Percentiles rank a stretch among this genome's conserved stretches.
Evolutionary conservation across 2,329 filamentous ascomycete genomes (phyloP).

Genomic region (Hymenotorrendiella dingleyae): DNA sequence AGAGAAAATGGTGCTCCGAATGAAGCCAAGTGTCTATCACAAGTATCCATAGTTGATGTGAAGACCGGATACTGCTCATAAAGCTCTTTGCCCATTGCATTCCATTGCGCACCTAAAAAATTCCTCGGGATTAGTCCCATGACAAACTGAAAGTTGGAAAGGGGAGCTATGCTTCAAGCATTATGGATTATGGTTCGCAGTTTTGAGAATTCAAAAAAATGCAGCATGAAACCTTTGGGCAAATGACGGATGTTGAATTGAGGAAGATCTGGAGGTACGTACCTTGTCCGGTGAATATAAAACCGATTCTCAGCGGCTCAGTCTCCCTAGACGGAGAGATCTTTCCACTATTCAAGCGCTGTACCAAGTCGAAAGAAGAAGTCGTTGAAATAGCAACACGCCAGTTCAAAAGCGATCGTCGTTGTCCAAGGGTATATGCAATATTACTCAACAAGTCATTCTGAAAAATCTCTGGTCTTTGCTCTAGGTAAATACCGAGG

Average conservation of each 20-base stretch:
- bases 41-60: constrained; percentile 20
- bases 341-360: constrained; percentile 31
- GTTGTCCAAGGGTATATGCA: constrained; percentile 26
- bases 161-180: too few relatives aligned
- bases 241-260: too few relatives aligned
- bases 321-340: constrained; percentile 17
- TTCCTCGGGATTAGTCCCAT: too few relatives aligned
- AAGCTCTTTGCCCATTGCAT: constrained; percentile 24
- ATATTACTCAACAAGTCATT: constrained; percentile 27
- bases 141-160: too few relatives aligned
- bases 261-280: too few relatives aligned
- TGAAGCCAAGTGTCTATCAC: constrained; percentile 30
- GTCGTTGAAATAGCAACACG: constrained; percentile 21
- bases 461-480: constrained; percentile 27
- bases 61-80: constrained; percentile 21
- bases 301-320: constrained; percentile 18
- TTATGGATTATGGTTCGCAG: too few relatives aligned
- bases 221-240: too few relatives aligned
- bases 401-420: constrained; percentile 25
- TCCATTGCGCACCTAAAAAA: constrained; percentile 26
- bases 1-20: constrained; percentile 21
- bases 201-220: too few relatives aligned
- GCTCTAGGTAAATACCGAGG: constrained; percentile 25
- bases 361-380: constrained; percentile 24
- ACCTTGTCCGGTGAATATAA: constrained; percentile 27